Conservation (phyloP, 305 asterid genomes). For the Solanum chacoense region DNA sequence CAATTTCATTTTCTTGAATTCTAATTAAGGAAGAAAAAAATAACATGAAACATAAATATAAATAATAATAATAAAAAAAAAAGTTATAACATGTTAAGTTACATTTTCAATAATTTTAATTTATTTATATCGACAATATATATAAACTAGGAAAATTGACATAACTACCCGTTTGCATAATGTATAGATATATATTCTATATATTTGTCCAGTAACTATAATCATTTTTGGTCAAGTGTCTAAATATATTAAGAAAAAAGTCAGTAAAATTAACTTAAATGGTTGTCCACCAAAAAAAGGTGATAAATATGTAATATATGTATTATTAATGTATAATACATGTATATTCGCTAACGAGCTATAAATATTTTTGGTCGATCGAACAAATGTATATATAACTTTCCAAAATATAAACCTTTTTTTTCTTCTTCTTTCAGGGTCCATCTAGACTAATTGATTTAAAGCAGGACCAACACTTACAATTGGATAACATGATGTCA, state of each 20-base stretch:
- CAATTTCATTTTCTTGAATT: not conserved
- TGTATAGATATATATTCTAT: not conserved
- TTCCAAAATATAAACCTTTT: not conserved
- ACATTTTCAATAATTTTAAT: too few relatives aligned
- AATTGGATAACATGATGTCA: conserved; percentile 16
- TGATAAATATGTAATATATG: not conserved
- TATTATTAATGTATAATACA: not conserved
- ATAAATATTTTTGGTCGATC: not conserved
- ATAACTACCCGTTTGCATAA: not conserved
- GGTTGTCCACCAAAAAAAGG: not conserved
- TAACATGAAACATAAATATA: not conserved
- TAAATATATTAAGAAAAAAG: not conserved
- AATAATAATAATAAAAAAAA: not conserved
- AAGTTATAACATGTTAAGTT: not conserved
- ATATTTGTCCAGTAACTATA: not conserved
- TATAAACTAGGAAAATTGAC: too few relatives aligned
- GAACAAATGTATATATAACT: not conserved
- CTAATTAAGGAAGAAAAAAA: not conserved
- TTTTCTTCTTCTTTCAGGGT: conserved; percentile 26
- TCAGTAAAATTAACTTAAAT: not conserved
- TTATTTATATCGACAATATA: too few relatives aligned
- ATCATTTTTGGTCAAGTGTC: not conserved
- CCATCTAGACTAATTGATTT: conserved; percentile 33
- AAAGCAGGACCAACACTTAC: conserved; percentile 31
- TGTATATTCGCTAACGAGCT: not conserved